Evolutionary conservation across 2,329 filamentous ascomycete species (phyloP).

Genomic region (Ascochyta fabae): DNA sequence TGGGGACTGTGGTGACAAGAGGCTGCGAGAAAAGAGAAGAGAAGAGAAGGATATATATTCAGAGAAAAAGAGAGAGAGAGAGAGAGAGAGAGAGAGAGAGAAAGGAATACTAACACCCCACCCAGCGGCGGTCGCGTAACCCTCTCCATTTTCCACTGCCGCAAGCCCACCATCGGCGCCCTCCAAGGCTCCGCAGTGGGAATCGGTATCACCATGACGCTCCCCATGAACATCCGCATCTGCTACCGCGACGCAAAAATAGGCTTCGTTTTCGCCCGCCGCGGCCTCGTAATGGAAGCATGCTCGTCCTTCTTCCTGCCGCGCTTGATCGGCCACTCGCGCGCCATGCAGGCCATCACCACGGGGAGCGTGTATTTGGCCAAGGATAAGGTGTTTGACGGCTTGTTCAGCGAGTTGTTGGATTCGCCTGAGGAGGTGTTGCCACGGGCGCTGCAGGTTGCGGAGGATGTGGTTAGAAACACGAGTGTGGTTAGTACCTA

Average conservation of each 20-base stretch:
- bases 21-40: too few relatives aligned
- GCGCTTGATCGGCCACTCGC: constrained; percentile 68
- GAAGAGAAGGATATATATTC: background rate
- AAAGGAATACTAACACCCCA: background rate
- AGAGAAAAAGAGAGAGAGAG: background rate
- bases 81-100: background rate
- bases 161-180: constrained; percentile 63
- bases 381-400: constrained; percentile 59
- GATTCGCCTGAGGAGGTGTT: constrained; percentile 66
- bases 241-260: constrained; percentile 66
- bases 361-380: constrained; percentile 68
- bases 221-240: constrained; percentile 63
- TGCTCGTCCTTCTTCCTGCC: constrained; percentile 75
- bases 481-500: constrained; percentile 69
- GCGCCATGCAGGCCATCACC: constrained; percentile 69
- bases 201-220: constrained; percentile 65
- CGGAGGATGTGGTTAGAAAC: constrained; percentile 70
- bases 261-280: constrained; percentile 75
- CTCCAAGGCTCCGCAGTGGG: constrained; percentile 64
- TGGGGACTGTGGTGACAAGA: too few relatives aligned
- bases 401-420: constrained; percentile 71
- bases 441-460: constrained; percentile 68
- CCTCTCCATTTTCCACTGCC: constrained; percentile 63
- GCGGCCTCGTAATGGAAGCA: constrained; percentile 76
- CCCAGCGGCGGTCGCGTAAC: constrained; percentile 53